These are phyloP conservation scores for Ganoderma lingzhi DNA, from an alignment of 1,284 basidiomycete genomes.

Conservation along the genomic window DNA sequence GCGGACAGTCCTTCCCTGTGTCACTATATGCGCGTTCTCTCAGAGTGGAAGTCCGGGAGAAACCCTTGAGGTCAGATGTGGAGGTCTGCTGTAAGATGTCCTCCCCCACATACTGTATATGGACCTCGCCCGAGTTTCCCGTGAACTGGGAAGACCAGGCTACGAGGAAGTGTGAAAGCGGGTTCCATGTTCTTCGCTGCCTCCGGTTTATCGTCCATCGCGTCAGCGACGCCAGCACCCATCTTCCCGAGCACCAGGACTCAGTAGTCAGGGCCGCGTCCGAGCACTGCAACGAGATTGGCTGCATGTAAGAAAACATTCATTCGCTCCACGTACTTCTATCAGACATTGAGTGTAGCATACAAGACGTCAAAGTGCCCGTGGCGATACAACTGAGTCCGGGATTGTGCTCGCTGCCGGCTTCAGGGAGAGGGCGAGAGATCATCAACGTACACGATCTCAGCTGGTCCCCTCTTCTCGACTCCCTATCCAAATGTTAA, in stretches of 20 bases:
- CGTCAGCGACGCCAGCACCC: neutral
- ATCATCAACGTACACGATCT: constrained; percentile 31
- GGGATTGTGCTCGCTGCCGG: neutral
- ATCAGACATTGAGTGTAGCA: neutral
- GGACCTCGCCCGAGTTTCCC: neutral
- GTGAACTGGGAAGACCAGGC: neutral
- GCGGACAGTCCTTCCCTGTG: neutral
- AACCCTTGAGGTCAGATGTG: neutral
- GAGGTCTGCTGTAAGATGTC: neutral
- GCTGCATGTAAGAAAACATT: neutral
- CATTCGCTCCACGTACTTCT: neutral
- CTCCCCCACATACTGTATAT: no score
- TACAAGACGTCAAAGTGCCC: neutral
- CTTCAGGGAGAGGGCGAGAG: constrained; percentile 2
- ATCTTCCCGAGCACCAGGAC: no score
- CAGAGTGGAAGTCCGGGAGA: neutral
- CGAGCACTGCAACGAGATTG: neutral
- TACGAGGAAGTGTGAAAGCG: neutral
- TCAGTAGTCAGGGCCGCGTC: neutral
- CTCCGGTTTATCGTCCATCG: neutral
- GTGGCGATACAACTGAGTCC: neutral
- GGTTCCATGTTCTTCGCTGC: neutral
- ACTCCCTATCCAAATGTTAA: neutral
- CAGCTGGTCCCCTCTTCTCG: constrained; percentile 25
- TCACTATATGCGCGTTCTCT: neutral